Conservation (phyloP, 768 basidiomycete genomes). For the Cystofilobasidium capitatum region DNA sequence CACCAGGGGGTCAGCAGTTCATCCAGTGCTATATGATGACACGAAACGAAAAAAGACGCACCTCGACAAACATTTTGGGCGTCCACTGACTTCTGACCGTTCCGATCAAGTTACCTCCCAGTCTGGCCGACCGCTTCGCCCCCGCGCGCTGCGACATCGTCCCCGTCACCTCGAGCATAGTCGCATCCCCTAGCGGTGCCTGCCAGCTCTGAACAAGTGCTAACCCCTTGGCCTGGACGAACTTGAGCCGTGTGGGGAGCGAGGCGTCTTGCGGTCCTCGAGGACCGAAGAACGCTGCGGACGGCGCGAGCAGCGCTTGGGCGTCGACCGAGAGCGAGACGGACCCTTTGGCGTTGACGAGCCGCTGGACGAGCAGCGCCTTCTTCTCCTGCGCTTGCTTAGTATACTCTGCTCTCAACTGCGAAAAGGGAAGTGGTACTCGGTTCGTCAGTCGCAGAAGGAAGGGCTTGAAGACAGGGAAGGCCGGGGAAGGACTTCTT, state of each 20-base stretch:
- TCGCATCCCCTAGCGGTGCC: slow-evolving; percentile 7
- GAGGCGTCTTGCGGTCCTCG: slow-evolving; percentile 14
- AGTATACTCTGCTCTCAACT: slow-evolving; percentile 34
- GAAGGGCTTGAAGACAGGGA: neutral
- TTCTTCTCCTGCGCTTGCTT: slow-evolving; percentile 34
- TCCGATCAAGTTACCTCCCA: slow-evolving; percentile 50
- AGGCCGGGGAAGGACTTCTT: slow-evolving; percentile 32
- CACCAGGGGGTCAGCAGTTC: slow-evolving; percentile 32
- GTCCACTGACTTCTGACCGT: slow-evolving; percentile 70
- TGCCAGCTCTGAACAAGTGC: slow-evolving; percentile 12
- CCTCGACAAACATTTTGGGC: slow-evolving; percentile 48
- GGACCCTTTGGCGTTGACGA: slow-evolving; percentile 37
- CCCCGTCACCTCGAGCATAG: slow-evolving; percentile 13
- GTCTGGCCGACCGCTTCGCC: neutral
- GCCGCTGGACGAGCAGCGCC: slow-evolving; percentile 28
- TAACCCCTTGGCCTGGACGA: slow-evolving; percentile 14
- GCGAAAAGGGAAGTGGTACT: neutral
- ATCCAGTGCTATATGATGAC: slow-evolving; percentile 40
- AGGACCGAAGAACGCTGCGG: slow-evolving; percentile 17
- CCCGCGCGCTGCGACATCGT: slow-evolving; percentile 14
- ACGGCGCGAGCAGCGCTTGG: slow-evolving; percentile 35
- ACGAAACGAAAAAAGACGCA: slow-evolving; percentile 31
- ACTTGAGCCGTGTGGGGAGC: slow-evolving; percentile 4
- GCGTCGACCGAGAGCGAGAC: slow-evolving; percentile 34
- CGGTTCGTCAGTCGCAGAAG: neutral